Base-by-base conservation (phyloP, 1,284 basidiomycete genomes). In the Rugosomyces carneus region DNA sequence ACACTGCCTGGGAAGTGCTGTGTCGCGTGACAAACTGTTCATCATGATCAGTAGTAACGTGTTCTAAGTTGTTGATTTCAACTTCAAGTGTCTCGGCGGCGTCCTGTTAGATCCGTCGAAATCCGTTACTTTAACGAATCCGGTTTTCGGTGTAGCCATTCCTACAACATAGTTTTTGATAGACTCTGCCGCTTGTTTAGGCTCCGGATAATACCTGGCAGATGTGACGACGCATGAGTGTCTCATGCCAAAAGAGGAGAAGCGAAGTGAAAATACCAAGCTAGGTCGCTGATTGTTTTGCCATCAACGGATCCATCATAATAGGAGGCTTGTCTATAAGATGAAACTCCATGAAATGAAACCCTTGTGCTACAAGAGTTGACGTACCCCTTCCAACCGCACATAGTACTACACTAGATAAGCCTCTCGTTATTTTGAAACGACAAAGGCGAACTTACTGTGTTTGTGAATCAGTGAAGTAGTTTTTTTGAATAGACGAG, bases 371-470 rank as follows among this genome's bases (percentile, higher is more conserved):
- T 29, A 9, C 13, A 29, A 29, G 11, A 13, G 5, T 23, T 23
- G 21, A 53, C 67, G 46, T 54, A 83, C 80, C 82, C 83, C 62
- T 86, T 85, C 79, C 81, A 81, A 2, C 72, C 65, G 56, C 83
- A 85, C 4, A 63, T 51, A 9, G 74, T 68, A 46, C 81, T 82
- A 42, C 1, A 8, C 36, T 18, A 13, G 18, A 7, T 15, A 13
- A 13, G 18, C 3, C 16, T 9, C 27, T 7, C 7, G 21, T 23
- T 3, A 4, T 23, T 23, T 7, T 23, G 21, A 7, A 7, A 23
- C 7, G n/a, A 23, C 21, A 23, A 10, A 16, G 24, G 42, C 23
- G 11, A 34, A 54, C 68, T 54, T 56, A 80, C 74, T 64, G 69
- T 0, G 79, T 83, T 32, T 61, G 53, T 1, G 83, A 84, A 19